Percentiles rank a stretch among this genome's conserved stretches.
These are phyloP conservation scores for Eucalyptus cloeziana DNA, from an alignment of 345 rosid genomes.

Conservation along the genomic window DNA sequence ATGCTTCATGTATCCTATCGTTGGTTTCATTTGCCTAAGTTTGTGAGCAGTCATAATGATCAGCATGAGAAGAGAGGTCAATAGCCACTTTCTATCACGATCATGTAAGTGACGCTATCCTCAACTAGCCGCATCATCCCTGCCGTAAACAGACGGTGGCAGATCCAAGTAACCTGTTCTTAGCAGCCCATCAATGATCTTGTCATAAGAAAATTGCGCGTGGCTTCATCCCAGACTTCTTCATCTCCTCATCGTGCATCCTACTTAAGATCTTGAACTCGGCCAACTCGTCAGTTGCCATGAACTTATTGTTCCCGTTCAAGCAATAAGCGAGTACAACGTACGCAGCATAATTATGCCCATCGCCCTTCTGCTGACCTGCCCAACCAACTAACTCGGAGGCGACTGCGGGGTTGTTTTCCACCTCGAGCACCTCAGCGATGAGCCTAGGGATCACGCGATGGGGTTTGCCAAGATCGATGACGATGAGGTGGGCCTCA, in stretches of 20 bases:
- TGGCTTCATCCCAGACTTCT: constrained; percentile 60
- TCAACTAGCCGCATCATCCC: constrained; percentile 4
- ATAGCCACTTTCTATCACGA: background rate
- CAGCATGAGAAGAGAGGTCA: background rate
- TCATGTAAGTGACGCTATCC: background rate
- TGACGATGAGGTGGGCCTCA: constrained; percentile 54
- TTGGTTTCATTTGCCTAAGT: background rate
- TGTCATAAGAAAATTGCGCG: constrained; percentile 53
- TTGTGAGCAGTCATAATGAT: background rate
- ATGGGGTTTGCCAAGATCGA: constrained; percentile 71
- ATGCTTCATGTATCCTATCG: background rate
- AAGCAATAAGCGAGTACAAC: constrained; percentile 83
- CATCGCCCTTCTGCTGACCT: constrained; percentile 73
- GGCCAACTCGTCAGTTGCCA: constrained; percentile 75
- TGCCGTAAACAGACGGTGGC: too few relatives aligned
- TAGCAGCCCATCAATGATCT: constrained; percentile 61
- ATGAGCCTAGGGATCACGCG: constrained; percentile 64
- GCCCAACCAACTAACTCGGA: constrained; percentile 83
- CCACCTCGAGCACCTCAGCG: constrained; percentile 59
- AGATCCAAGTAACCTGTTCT: background rate
- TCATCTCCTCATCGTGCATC: constrained; percentile 90
- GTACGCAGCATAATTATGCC: constrained; percentile 55
- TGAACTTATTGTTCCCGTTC: constrained; percentile 42
- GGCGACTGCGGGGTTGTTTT: constrained; percentile 34
- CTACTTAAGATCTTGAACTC: constrained; percentile 74